Evolutionary conservation across 2,329 filamentous ascomycete species (phyloP).

Genomic region (Westerdykella aurantiaca): DNA sequence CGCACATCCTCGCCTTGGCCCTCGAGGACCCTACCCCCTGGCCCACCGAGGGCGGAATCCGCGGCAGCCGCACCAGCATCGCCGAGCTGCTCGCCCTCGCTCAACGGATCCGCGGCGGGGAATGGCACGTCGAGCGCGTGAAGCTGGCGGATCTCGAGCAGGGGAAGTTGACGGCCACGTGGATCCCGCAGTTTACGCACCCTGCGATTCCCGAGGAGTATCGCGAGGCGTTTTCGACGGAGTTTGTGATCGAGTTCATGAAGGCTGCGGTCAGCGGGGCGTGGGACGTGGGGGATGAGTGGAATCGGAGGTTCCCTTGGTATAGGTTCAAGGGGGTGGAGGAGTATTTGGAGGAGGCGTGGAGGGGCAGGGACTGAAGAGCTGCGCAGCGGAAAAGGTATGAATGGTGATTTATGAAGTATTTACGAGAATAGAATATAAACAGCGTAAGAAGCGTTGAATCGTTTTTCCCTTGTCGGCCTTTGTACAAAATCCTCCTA

Average conservation of each 20-base stretch:
- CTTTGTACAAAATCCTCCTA: too few relatives aligned
- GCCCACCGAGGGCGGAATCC: constrained; percentile 25
- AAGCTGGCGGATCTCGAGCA: constrained; percentile 44
- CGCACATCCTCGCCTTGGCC: constrained; percentile 19
- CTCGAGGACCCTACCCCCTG: constrained; percentile 21
- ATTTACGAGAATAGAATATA: too few relatives aligned
- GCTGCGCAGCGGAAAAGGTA: too few relatives aligned
- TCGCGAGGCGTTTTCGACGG: constrained; percentile 30
- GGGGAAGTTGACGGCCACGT: constrained; percentile 38
- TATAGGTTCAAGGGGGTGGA: constrained; percentile 41
- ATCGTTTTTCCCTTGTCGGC: too few relatives aligned
- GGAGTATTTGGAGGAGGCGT: constrained; percentile 40
- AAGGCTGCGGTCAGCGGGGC: constrained; percentile 39
- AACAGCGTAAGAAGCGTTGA: too few relatives aligned
- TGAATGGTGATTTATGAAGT: too few relatives aligned
- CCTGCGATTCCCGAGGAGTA: constrained; percentile 35
- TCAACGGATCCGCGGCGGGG: constrained; percentile 24
- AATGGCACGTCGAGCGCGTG: constrained; percentile 42
- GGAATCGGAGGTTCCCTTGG: constrained; percentile 43
- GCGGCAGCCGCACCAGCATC: constrained; percentile 17
- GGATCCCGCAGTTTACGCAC: constrained; percentile 35
- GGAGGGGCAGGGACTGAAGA: constrained; percentile 35
- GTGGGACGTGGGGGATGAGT: constrained; percentile 43
- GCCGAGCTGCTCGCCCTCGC: constrained; percentile 26
- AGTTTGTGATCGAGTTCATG: constrained; percentile 41